Percentiles rank a stretch among this genome's conserved stretches.
These are phyloP conservation scores for Penicillium sp. DNA, from an alignment of 2,329 filamentous ascomycete species.

Conservation along the genomic window DNA sequence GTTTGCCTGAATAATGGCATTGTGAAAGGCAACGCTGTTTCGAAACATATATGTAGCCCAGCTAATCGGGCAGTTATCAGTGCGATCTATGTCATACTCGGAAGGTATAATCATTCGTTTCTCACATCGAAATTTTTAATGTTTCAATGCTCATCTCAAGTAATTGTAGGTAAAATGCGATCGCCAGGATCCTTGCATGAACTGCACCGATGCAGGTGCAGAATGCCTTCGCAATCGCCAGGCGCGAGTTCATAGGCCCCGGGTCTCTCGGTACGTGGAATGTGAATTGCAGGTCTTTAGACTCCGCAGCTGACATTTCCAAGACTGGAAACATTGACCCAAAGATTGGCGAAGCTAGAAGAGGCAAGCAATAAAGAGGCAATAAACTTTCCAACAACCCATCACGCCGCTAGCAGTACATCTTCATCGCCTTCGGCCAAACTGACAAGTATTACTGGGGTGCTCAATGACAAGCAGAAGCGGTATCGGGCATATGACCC, in stretches of 20 bases:
- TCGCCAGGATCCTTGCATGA: constrained; percentile 42
- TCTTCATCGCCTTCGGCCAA: constrained; percentile 10
- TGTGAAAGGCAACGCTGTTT: not conserved
- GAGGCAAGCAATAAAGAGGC: constrained; percentile 6
- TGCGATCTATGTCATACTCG: constrained; percentile 40
- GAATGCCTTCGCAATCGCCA: constrained; percentile 32
- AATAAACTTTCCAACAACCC: constrained; percentile 4
- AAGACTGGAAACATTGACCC: constrained; percentile 17
- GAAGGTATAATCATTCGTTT: constrained; percentile 17
- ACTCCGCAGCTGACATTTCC: not conserved
- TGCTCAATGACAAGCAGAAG: constrained; percentile 1
- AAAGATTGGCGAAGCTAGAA: constrained; percentile 20
- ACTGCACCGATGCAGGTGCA: constrained; percentile 41
- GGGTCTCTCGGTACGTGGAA: constrained; percentile 19
- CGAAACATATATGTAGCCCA: not conserved
- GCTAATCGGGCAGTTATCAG: constrained; percentile 9
- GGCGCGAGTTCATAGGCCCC: constrained; percentile 18
- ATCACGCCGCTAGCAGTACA: constrained; percentile 1
- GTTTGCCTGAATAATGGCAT: not conserved
- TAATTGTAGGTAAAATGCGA: constrained; percentile 43
- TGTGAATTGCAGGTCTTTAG: not conserved
- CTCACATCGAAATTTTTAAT: not conserved
- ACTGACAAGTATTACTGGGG: not conserved
- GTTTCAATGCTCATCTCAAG: not conserved
- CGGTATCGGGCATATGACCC: not conserved